Base-by-base conservation (phyloP, 2,329 filamentous ascomycete species). In the Coniosporium tulheliwenetii region DNA sequence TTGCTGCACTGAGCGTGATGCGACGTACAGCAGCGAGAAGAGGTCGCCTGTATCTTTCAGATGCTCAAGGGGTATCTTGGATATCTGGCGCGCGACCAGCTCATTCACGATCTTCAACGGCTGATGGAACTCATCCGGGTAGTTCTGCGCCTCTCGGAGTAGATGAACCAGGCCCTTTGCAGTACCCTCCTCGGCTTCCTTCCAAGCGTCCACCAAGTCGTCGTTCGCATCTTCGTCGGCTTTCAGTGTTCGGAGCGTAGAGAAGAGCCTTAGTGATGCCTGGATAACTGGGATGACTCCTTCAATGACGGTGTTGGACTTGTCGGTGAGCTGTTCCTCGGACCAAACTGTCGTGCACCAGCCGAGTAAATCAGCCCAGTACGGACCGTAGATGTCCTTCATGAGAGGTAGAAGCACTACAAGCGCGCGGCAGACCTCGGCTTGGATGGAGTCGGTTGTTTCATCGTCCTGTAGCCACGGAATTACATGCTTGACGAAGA, bases 371-470 rank as follows among this genome's bases (percentile, higher is more conserved):
- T 63, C 54, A 39, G 79, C 72, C 91, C 91, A 98, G 53, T 94
- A 84, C 0, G 82, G 75, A 0, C 89, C 91, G 51, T 94, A 95
- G 1, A 94, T 77, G 37, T 86, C 81, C 43, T 76, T 73, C 50
- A 95, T 79, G 34, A 72, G 73, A 2, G 84, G 83, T 0, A 95
- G 59, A 3, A 94, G 63, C 3, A 66, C 61, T 2, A 59, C 55
- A 38, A 79, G 50, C 5, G 63, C 56, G 44, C 57, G 73, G 63
- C 40, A 85, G 52, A 44, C 66, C 67, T 50, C 77, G 62, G 54
- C 76, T 72, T 46, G 70, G 54, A 44, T 63, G 55, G n/a, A 73
- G 46, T 41, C 59, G 57, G n/a, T 59, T 1, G 73, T 44, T 1
- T 61, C 58, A 0, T 64, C 55, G 0, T 66, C 66, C 10, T 79